Evolutionary conservation across 495 filamentous ascomycete genomes (phyloP).

Genomic region (Poronia punctata): DNA sequence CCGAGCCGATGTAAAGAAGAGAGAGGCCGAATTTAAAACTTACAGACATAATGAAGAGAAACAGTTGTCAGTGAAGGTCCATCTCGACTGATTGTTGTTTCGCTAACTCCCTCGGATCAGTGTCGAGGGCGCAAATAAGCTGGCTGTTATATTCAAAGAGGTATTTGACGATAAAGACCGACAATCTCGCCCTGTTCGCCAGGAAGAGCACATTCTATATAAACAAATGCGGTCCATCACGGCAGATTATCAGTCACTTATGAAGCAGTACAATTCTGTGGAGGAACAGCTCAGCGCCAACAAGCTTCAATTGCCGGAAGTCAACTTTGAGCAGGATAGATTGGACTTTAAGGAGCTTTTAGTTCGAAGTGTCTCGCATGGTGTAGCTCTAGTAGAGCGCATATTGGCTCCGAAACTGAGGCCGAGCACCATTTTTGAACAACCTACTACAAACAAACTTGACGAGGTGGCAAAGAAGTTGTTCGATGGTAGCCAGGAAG

Average conservation of each 20-base stretch:
- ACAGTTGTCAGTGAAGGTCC: constrained; percentile 15
- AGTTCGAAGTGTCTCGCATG: constrained; percentile 24
- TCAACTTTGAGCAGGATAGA: constrained; percentile 31
- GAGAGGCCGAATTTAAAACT: constrained; percentile 6
- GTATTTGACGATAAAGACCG: not conserved
- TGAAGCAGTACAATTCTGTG: constrained; percentile 19
- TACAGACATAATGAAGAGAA: constrained; percentile 14
- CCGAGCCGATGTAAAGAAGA: constrained; percentile 8
- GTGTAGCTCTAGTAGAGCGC: constrained; percentile 27
- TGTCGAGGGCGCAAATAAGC: constrained; percentile 2
- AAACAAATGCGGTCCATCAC: constrained; percentile 11
- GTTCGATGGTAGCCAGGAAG: constrained; percentile 27
- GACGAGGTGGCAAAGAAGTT: constrained; percentile 22
- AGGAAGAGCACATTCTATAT: constrained; percentile 18
- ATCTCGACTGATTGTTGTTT: not conserved
- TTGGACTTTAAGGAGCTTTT: constrained; percentile 27
- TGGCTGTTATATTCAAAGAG: constrained; percentile 6
- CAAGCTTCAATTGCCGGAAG: constrained; percentile 17
- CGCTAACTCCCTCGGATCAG: constrained; percentile 8
- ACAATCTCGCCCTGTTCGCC: not conserved
- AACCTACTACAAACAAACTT: constrained; percentile 18
- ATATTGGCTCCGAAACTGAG: constrained; percentile 19
- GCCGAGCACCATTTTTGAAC: constrained; percentile 7
- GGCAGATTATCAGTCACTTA: constrained; percentile 8
- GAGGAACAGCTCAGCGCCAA: constrained; percentile 16